These are phyloP conservation scores for Coemansia sp. DNA, from an alignment of 192 early-diverging fungal genomes.

Conservation along the genomic window DNA sequence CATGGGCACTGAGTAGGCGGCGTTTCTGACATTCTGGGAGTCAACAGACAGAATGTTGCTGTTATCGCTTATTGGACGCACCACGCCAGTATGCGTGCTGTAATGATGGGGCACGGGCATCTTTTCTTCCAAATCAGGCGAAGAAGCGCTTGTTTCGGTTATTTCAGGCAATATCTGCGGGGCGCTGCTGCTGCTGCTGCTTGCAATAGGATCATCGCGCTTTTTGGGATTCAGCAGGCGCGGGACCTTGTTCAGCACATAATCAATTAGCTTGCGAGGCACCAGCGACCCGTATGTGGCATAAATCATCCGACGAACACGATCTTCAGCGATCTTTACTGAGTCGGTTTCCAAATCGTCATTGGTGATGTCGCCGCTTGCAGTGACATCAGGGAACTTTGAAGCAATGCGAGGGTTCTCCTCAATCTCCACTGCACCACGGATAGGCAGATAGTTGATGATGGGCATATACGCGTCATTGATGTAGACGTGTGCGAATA, in stretches of 20 bases:
- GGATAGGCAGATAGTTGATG: constrained; percentile 57
- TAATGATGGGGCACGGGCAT: constrained; percentile 45
- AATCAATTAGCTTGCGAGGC: constrained; percentile 36
- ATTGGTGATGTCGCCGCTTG: constrained; percentile 13
- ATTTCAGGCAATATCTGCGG: background rate
- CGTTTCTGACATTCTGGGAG: background rate
- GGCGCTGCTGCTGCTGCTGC: background rate
- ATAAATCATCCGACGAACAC: constrained; percentile 28
- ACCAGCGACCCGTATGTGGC: constrained; percentile 43
- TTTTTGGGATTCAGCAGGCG: constrained; percentile 17
- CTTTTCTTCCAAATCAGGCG: constrained; percentile 4
- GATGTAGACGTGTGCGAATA: constrained; percentile 56
- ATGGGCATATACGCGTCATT: constrained; percentile 62
- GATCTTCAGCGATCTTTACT: constrained; percentile 15
- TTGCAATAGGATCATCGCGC: too few species aligned
- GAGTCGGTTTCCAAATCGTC: constrained; percentile 17
- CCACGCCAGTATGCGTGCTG: constrained; percentile 1
- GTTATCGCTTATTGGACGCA: constrained; percentile 18
- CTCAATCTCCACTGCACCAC: constrained; percentile 43
- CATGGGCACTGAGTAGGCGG: background rate
- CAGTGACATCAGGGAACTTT: constrained; percentile 34
- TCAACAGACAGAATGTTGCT: constrained; percentile 40
- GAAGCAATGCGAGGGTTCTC: constrained; percentile 34
- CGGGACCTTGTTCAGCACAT: constrained; percentile 40
- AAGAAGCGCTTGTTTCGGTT: too few species aligned